phyloP scores from a whole-genome alignment of 306 rosid species.

The Potentilla sterilis region DNA sequence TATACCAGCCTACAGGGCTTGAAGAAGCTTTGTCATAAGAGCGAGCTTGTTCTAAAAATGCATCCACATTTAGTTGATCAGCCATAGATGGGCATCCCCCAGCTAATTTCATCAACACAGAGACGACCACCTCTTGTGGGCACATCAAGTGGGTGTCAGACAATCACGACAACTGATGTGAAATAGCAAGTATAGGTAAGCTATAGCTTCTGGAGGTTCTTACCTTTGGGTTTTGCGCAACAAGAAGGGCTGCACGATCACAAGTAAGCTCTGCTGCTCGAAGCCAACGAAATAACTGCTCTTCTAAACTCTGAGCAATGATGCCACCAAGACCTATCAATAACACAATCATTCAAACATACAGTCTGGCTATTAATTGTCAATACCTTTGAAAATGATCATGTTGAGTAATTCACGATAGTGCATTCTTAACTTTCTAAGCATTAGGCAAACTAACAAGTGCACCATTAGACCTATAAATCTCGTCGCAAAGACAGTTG shows the following conservation, averaged over 20 bases:
- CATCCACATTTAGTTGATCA: conserved; percentile 90
- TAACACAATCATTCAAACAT: conserved; percentile 9
- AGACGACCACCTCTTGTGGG: conserved; percentile 94
- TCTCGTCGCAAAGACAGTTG: background rate
- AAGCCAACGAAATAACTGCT: conserved; percentile 93
- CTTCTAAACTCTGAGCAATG: conserved; percentile 89
- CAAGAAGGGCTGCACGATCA: conserved; percentile 98
- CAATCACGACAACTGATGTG: conserved; percentile 18
- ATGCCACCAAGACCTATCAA: conserved; percentile 80
- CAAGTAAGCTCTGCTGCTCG: conserved; percentile 98
- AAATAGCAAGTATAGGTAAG: conserved; percentile 11
- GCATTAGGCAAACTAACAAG: background rate
- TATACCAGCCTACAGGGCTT: conserved; percentile 93
- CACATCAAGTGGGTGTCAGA: conserved; percentile 32
- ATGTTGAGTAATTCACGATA: background rate
- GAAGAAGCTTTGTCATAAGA: conserved; percentile 95
- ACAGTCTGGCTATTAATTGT: background rate
- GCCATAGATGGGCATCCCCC: conserved; percentile 98
- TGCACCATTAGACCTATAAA: background rate
- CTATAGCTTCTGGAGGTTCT: conserved; percentile 7
- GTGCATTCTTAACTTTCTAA: background rate
- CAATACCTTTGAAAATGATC: background rate
- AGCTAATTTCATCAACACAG: conserved; percentile 97
- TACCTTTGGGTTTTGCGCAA: conserved; percentile 97
- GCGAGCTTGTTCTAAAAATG: conserved; percentile 96